These are phyloP conservation scores for Candida tetrigidarum DNA, from an alignment of 1,139 yeast genomes.

Conservation along the genomic window DNA sequence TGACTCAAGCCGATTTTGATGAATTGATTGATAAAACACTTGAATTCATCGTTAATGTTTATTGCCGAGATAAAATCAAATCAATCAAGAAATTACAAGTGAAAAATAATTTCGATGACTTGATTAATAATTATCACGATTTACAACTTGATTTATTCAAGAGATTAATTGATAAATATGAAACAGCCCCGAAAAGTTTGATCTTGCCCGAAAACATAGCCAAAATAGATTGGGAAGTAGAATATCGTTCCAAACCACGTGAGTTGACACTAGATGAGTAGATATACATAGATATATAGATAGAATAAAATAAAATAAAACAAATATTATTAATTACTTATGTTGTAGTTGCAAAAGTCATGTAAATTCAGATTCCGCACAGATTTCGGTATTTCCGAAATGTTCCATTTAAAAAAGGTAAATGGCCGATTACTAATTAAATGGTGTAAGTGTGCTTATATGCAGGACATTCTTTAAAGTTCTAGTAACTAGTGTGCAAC, in stretches of 20 bases:
- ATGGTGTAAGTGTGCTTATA: background rate
- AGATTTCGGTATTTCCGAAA: background rate
- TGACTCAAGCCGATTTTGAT: conserved; percentile 3
- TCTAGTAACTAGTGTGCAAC: no score
- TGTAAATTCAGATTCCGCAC: no score
- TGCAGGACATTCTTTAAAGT: no score
- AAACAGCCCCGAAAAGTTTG: conserved; percentile 13
- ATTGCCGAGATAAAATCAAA: conserved; percentile 1
- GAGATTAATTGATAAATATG: conserved; percentile 13
- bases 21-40: conserved; percentile 3
- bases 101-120: conserved; percentile 10
- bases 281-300: background rate
- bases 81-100: background rate
- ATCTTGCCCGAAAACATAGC: conserved; percentile 19
- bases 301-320: background rate
- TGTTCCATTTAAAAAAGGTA: no score
- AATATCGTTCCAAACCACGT: conserved; percentile 5
- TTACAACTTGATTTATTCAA: conserved; percentile 7
- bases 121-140: conserved; percentile 11
- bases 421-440: background rate
- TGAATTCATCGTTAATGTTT: conserved; percentile 6
- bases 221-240: conserved; percentile 13
- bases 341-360: no score
- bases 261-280: conserved; percentile 7
- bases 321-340: conserved; percentile 1